Base-by-base conservation (phyloP, 1,284 basidiomycete genomes). In the Amylostereum areolatum region DNA sequence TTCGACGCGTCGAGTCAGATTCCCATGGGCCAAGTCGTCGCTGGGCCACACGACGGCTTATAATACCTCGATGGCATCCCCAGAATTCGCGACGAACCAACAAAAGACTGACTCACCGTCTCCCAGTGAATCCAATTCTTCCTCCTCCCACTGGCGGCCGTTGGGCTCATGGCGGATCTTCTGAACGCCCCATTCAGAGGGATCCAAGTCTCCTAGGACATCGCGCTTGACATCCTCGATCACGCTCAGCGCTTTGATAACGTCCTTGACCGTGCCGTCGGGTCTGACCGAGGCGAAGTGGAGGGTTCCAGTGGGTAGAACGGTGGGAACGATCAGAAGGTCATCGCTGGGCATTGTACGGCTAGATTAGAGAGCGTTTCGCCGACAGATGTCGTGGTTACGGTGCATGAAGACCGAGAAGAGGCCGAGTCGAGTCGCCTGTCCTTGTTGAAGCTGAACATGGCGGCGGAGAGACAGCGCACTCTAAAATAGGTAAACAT, bases 71-170 rank as follows among this genome's bases (percentile, higher is more conserved):
- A 25, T 50, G 53, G 11, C 24, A 44, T 9, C 7, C 33, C 33
- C 5, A 43, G 48, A 18, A 24, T 48, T 50, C 31, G 27, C 18
- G 46, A 28, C 18, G 47, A 9, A 27, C 11, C 40, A 29, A 36
- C 18, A 18, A 18, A 18, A 18, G 18, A 18, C 18, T 18, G 41
- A 50, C 78, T 55, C 43, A 87, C 87, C 84, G 60, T 85, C 76
- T 46, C 76, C 81, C 10, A 89, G 69, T 35, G 67, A 65, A 51
- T 79, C 73, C 5, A 90, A 68, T 52, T 86, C 85, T 3, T 75
- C 70, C 57, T 87, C 81, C 57, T 87, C 81, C 86, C 86, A 89
- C 49, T 69, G 60, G 36, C 82, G 70, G 42, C 85, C 86, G 48
- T 64, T 66, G 24, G 66, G 70, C 59, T 88, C 80, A 40, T 63